phyloP scores from a whole-genome alignment of 2,329 filamentous ascomycete species.

The Aspergillus sp. region DNA sequence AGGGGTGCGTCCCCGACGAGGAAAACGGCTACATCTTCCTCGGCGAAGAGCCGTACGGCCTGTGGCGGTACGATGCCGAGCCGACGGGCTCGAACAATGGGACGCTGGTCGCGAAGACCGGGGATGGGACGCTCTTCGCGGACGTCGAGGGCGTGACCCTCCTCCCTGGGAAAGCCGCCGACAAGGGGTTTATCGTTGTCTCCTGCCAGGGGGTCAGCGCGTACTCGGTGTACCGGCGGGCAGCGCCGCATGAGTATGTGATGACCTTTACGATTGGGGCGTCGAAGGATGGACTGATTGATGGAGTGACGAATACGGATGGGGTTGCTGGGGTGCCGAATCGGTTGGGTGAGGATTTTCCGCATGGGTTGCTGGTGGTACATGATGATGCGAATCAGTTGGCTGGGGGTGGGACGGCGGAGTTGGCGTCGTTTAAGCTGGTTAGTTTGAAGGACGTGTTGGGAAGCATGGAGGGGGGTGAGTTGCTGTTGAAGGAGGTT shows the following conservation, averaged over 20 bases:
- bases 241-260: constrained; percentile 7
- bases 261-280: constrained; percentile 7
- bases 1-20: constrained; percentile 7
- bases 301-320: constrained; percentile 9
- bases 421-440: constrained; percentile 8
- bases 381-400: constrained; percentile 12
- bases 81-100: background rate
- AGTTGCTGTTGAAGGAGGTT: constrained; percentile 1
- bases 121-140: constrained; percentile 3
- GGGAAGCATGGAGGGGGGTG: background rate
- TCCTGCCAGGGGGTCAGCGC: constrained; percentile 5
- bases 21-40: constrained; percentile 5
- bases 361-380: constrained; percentile 3
- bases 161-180: background rate
- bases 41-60: constrained; percentile 5
- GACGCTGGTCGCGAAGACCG: background rate
- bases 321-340: constrained; percentile 2
- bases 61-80: constrained; percentile 9
- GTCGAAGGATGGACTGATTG: constrained; percentile 2
- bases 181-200: constrained; percentile 1
- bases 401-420: background rate
- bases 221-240: constrained; percentile 3
- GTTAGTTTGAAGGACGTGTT: constrained; percentile 5
- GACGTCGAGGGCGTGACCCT: constrained; percentile 7
- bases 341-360: constrained; percentile 5